phyloP scores from a whole-genome alignment of 768 basidiomycete genomes.

The Leccinum uliginosum region DNA sequence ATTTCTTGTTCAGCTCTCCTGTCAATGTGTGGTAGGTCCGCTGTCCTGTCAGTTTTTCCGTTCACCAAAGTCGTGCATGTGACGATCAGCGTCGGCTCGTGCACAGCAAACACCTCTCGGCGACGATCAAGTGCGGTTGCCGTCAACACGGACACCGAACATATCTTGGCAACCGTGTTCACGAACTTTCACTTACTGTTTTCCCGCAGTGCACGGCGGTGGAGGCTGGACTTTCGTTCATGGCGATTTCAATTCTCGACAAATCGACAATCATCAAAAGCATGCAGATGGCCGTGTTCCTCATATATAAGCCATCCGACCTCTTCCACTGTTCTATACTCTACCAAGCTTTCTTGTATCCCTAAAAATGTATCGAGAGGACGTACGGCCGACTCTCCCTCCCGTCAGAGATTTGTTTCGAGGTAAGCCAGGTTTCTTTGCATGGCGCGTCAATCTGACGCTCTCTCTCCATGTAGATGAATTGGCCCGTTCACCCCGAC shows the following conservation, averaged over 20 bases:
- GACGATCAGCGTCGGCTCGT: slow-evolving; percentile 28
- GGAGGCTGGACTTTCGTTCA: slow-evolving; percentile 27
- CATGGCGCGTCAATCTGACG: slow-evolving; percentile 1
- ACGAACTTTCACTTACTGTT: slow-evolving; percentile 16
- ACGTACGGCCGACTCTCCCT: slow-evolving; percentile 57
- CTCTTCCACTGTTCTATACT: slow-evolving; percentile 1
- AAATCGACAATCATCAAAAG: slow-evolving; percentile 22
- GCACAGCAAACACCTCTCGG: slow-evolving; percentile 30
- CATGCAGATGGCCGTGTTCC: slow-evolving; percentile 20
- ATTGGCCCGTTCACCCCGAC: slow-evolving; percentile 38
- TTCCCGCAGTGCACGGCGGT: slow-evolving; percentile 19
- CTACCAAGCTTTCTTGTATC: slow-evolving; percentile 15
- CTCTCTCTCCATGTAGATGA: slow-evolving; percentile 36
- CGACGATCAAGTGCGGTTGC: slow-evolving; percentile 33
- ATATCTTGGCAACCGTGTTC: slow-evolving; percentile 28
- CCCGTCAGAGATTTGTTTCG: slow-evolving; percentile 67
- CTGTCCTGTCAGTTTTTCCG: slow-evolving; percentile 12
- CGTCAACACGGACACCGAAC: slow-evolving; percentile 18
- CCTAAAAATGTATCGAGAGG: slow-evolving; percentile 23
- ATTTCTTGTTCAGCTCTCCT: slow-evolving; percentile 13
- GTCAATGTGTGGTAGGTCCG: slow-evolving; percentile 10
- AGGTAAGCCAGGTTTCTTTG: slow-evolving; percentile 35
- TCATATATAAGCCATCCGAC: slow-evolving; percentile 24
- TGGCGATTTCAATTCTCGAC: slow-evolving; percentile 15
- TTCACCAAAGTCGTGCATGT: slow-evolving; percentile 5